Evolutionary conservation across 495 filamentous ascomycete species (phyloP).

Genomic region (Aspergillus coremiiformis): DNA sequence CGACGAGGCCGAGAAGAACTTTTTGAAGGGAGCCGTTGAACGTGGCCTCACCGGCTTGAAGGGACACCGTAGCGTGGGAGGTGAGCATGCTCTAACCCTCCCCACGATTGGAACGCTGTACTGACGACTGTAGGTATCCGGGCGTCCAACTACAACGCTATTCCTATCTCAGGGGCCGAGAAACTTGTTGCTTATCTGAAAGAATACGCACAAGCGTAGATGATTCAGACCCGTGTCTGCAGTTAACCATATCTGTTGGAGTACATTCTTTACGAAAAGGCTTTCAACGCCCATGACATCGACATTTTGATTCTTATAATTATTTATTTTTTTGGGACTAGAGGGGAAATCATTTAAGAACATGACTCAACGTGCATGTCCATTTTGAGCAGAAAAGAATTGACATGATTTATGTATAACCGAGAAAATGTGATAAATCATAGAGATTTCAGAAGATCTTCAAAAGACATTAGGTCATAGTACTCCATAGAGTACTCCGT

Average conservation of each 20-base stretch:
- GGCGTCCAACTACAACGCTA: slow-evolving; percentile 50
- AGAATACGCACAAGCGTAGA: slow-evolving; percentile 34
- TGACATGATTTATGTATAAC: neutral
- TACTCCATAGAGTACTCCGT: no score
- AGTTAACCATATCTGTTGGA: neutral
- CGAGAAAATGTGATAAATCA: neutral
- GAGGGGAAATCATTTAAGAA: neutral
- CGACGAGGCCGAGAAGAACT: slow-evolving; percentile 65
- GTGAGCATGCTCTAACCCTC: slow-evolving; percentile 41
- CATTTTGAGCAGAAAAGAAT: neutral
- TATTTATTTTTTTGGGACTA: neutral
- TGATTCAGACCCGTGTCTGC: neutral
- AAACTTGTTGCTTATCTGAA: slow-evolving; percentile 53
- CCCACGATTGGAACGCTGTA: neutral
- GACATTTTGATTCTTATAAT: no score
- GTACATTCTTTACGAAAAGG: neutral
- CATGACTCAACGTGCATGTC: neutral
- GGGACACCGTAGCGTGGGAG: slow-evolving; percentile 74
- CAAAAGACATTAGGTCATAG: neutral
- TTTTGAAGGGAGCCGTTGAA: slow-evolving; percentile 62
- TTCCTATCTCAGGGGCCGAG: slow-evolving; percentile 49
- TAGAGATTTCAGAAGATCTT: neutral
- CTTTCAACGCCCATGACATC: neutral
- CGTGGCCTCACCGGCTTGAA: slow-evolving; percentile 63
- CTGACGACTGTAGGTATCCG: slow-evolving; percentile 20